Evolutionary conservation across 148 eudicot genomes (phyloP).

Genomic region (Beta vulgaris): DNA sequence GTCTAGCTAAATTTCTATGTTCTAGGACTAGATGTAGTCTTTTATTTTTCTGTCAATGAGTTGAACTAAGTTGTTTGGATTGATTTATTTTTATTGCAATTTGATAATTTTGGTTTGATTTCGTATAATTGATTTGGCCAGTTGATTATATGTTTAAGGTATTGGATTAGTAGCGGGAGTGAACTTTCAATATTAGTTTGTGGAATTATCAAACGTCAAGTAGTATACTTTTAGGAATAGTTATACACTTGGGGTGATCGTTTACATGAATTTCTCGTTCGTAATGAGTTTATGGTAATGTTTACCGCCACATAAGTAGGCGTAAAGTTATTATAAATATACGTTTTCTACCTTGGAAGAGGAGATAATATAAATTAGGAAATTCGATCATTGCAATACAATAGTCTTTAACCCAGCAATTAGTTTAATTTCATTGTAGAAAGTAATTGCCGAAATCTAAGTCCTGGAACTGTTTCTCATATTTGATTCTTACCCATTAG

Average conservation of each 20-base stretch:
- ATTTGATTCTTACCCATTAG: not conserved
- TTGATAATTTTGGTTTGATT: no score
- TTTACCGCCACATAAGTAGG: not conserved
- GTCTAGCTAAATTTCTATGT: not conserved
- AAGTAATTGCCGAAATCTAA: not conserved
- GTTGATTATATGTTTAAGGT: no score
- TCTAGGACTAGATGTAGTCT: not conserved
- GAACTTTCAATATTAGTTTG: no score
- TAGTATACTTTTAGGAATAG: not conserved
- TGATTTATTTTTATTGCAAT: not conserved
- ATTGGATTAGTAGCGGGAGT: no score
- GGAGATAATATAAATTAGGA: no score
- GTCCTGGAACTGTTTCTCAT: not conserved
- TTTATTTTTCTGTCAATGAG: not conserved
- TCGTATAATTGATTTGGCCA: no score
- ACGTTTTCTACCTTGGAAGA: no score
- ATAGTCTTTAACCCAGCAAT: not conserved
- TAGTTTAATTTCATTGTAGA: not conserved
- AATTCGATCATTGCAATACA: no score
- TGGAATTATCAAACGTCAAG: not conserved
- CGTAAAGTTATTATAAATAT: no score
- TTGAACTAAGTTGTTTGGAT: not conserved
- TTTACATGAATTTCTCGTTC: not conserved
- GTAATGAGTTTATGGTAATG: not conserved
- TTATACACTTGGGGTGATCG: not conserved